phyloP scores from a whole-genome alignment of 108 stramenopile species.

The Nitzschia sp. region DNA sequence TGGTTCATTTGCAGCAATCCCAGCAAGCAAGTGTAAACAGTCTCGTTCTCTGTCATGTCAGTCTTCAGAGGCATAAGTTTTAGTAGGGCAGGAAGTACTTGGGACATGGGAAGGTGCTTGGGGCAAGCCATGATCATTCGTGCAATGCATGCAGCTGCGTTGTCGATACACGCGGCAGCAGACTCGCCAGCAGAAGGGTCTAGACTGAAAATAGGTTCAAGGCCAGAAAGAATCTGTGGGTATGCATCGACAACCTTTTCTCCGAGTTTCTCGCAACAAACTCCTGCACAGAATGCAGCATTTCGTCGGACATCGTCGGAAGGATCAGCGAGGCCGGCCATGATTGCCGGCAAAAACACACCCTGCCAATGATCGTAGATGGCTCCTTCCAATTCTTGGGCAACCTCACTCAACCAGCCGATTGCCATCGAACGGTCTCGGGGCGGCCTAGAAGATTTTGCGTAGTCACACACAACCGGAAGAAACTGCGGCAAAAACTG shows the following conservation, averaged over 20 bases:
- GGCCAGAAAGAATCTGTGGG: slow-evolving; percentile 69
- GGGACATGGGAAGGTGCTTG: slow-evolving; percentile 72
- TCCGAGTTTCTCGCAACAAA: slow-evolving; percentile 83
- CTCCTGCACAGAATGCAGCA: slow-evolving; percentile 92
- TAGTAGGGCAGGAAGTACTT: slow-evolving; percentile 90
- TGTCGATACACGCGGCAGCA: slow-evolving; percentile 84
- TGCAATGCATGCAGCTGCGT: slow-evolving; percentile 89
- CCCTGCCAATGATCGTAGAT: slow-evolving; percentile 78
- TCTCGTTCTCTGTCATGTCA: slow-evolving; percentile 95
- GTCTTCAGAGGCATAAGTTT: slow-evolving; percentile 85
- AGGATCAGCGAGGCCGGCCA: slow-evolving; percentile 80
- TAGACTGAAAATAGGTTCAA: slow-evolving; percentile 83
- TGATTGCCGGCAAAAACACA: slow-evolving; percentile 80
- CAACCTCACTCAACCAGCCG: slow-evolving; percentile 94
- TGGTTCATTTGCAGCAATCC: slow-evolving; percentile 87
- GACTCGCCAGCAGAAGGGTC: slow-evolving; percentile 66
- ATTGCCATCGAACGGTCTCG: slow-evolving; percentile 94
- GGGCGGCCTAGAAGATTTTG: slow-evolving; percentile 85
- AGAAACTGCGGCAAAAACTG: slow-evolving; percentile 85
- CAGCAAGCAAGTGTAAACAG: slow-evolving; percentile 91
- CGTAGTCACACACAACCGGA: slow-evolving; percentile 85
- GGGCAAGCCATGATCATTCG: slow-evolving; percentile 93
- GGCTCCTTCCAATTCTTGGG: slow-evolving; percentile 77
- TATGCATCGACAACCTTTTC: slow-evolving; percentile 61
- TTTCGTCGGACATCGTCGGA: slow-evolving; percentile 90